These are phyloP conservation scores for Metschnikowia chrysomelidarum DNA, from an alignment of 805 yeast genomes.

Conservation along the genomic window DNA sequence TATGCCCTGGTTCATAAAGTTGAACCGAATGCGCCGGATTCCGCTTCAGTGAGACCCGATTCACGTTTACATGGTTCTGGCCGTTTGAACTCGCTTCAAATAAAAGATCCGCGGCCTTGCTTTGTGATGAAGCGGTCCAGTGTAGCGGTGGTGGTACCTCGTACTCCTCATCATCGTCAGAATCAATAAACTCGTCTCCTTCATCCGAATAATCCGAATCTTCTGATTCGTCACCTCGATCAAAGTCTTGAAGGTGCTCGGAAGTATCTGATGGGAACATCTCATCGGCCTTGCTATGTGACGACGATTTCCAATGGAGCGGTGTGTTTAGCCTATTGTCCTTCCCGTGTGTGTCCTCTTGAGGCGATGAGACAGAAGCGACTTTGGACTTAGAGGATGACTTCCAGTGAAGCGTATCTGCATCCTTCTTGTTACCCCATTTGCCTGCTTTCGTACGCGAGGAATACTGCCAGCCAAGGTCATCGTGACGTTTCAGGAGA, in stretches of 20 bases:
- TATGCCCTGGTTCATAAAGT: too few relatives aligned
- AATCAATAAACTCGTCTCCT: neutral
- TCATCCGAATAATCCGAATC: neutral
- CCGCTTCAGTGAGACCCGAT: too few relatives aligned
- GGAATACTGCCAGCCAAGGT: too few relatives aligned
- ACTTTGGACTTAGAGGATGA: slow-evolving; percentile 1
- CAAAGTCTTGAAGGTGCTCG: too few relatives aligned
- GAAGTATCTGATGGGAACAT: neutral
- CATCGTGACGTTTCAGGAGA: too few relatives aligned
- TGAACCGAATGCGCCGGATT: too few relatives aligned
- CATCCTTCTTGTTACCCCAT: neutral
- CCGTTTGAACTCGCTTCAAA: slow-evolving; percentile 3
- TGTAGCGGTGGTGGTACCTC: too few relatives aligned
- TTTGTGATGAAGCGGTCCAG: slow-evolving; percentile 2
- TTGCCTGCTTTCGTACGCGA: neutral
- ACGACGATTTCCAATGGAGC: slow-evolving; percentile 5
- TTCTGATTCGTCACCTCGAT: neutral
- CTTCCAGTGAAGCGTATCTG: slow-evolving; percentile 1
- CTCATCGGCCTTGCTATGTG: slow-evolving; percentile 7
- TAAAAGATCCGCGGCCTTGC: neutral
- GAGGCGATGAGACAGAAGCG: neutral
- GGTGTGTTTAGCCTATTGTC: too few relatives aligned
- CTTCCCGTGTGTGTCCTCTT: neutral
- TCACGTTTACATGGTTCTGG: slow-evolving; percentile 3
- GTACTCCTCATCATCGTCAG: neutral